Conservation (phyloP, 1,139 yeast species). For the Wickerhamomyces sp. region DNA sequence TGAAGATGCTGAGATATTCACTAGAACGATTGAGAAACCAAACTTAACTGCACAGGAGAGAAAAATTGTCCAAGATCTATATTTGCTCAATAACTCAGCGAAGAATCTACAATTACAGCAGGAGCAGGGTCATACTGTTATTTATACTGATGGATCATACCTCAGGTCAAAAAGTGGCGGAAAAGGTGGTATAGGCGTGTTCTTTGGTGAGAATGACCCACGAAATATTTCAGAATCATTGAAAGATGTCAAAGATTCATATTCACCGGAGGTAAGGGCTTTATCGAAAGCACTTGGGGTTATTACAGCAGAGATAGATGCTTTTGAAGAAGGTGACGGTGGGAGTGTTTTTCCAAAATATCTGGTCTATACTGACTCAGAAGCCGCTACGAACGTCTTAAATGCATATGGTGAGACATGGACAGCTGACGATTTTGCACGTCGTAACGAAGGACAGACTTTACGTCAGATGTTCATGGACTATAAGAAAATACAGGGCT, state of each 20-base stretch:
- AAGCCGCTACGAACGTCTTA: slow-evolving; percentile 45
- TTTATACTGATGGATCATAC: slow-evolving; percentile 71
- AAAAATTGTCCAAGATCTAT: neutral
- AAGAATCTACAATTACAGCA: slow-evolving; percentile 7
- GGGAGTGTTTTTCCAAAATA: slow-evolving; percentile 26
- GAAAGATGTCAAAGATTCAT: slow-evolving; percentile 58
- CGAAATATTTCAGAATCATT: slow-evolving; percentile 53
- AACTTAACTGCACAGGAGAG: slow-evolving; percentile 2
- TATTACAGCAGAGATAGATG: slow-evolving; percentile 32
- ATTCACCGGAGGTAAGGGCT: slow-evolving; percentile 75
- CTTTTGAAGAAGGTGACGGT: slow-evolving; percentile 18
- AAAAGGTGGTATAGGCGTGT: slow-evolving; percentile 69
- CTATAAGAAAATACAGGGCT: slow-evolving; percentile 25
- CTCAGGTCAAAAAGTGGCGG: slow-evolving; percentile 36
- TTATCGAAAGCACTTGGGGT: slow-evolving; percentile 47
- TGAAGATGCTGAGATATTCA: slow-evolving; percentile 34
- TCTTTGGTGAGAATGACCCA: slow-evolving; percentile 50
- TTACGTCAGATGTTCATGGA: slow-evolving; percentile 22
- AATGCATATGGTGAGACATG: slow-evolving; percentile 43
- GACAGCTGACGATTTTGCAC: slow-evolving; percentile 26
- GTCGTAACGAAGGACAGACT: slow-evolving; percentile 25
- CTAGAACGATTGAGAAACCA: slow-evolving; percentile 12
- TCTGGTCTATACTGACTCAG: slow-evolving; percentile 51
- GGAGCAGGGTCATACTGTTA: slow-evolving; percentile 1
- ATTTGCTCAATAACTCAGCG: slow-evolving; percentile 2